Percentiles rank a stretch among this genome's conserved stretches.
Conservation (phyloP, 2,329 filamentous ascomycete genomes). For the Aureobasidium sp. region DNA sequence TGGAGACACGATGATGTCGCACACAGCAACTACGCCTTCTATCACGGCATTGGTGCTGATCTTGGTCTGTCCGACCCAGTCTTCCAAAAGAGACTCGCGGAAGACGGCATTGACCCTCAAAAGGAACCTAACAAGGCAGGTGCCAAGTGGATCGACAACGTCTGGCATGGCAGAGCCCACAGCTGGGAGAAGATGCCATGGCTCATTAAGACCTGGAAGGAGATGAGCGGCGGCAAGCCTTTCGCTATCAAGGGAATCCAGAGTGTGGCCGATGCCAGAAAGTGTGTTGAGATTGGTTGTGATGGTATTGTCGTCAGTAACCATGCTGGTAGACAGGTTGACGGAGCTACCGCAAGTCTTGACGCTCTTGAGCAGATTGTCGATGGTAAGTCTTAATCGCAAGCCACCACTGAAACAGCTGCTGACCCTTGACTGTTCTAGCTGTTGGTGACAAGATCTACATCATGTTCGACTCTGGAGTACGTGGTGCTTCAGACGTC, state of each 20-base stretch:
- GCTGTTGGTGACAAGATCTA: slow-evolving; percentile 45
- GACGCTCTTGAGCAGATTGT: slow-evolving; percentile 55
- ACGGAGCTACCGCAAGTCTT: slow-evolving; percentile 52
- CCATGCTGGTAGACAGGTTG: slow-evolving; percentile 61
- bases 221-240: slow-evolving; percentile 47
- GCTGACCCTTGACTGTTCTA: slow-evolving; percentile 11
- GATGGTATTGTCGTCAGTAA: slow-evolving; percentile 65
- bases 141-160: slow-evolving; percentile 56
- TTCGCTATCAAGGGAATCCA: slow-evolving; percentile 67
- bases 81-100: slow-evolving; percentile 47
- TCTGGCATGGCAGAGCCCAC: slow-evolving; percentile 57
- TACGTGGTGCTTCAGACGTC: slow-evolving; percentile 51
- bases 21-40: slow-evolving; percentile 56
- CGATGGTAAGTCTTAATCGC: slow-evolving; percentile 32
- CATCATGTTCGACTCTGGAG: slow-evolving; percentile 55
- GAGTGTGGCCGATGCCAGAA: slow-evolving; percentile 54
- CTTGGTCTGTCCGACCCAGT: slow-evolving; percentile 54
- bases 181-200: slow-evolving; percentile 62
- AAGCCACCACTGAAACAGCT: background rate
- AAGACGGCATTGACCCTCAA: slow-evolving; percentile 47
- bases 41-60: slow-evolving; percentile 52
- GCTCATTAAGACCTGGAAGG: slow-evolving; percentile 52
- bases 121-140: slow-evolving; percentile 48
- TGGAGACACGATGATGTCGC: slow-evolving; percentile 54
- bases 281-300: slow-evolving; percentile 52